Conservation (phyloP, 805 yeast species). For the Tetrapisispora taiwanensis region DNA sequence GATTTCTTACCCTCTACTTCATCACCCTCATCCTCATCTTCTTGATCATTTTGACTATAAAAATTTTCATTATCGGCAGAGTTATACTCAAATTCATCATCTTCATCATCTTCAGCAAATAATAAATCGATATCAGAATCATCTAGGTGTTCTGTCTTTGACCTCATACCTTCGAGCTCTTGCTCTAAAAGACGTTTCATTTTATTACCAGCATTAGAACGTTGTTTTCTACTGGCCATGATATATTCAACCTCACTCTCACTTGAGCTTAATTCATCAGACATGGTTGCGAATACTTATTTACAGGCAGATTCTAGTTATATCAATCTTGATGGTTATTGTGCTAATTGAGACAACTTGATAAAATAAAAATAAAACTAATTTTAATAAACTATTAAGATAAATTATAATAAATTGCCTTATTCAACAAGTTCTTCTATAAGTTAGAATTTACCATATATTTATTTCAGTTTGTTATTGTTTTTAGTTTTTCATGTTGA, state of each 20-base stretch:
- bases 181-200: slow-evolving; percentile 62
- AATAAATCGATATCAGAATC: slow-evolving; percentile 66
- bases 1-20: slow-evolving; percentile 2
- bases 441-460: no score
- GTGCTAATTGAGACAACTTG: no score
- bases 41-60: not conserved
- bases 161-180: slow-evolving; percentile 39
- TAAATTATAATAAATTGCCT: no score
- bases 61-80: slow-evolving; percentile 9
- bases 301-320: no score
- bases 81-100: slow-evolving; percentile 32
- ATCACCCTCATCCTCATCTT: slow-evolving; percentile 2
- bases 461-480: no score
- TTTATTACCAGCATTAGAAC: slow-evolving; percentile 87
- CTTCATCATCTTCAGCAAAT: slow-evolving; percentile 55
- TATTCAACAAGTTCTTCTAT: no score
- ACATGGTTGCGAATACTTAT: not conserved
- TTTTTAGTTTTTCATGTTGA: no score
- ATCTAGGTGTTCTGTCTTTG: slow-evolving; percentile 42
- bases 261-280: slow-evolving; percentile 21
- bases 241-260: slow-evolving; percentile 42
- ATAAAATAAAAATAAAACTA: no score
- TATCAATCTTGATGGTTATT: no score
- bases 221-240: slow-evolving; percentile 62
- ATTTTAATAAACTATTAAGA: no score